phyloP scores from a whole-genome alignment of 352 stramenopile genomes.

The Phytophthora multivora region DNA sequence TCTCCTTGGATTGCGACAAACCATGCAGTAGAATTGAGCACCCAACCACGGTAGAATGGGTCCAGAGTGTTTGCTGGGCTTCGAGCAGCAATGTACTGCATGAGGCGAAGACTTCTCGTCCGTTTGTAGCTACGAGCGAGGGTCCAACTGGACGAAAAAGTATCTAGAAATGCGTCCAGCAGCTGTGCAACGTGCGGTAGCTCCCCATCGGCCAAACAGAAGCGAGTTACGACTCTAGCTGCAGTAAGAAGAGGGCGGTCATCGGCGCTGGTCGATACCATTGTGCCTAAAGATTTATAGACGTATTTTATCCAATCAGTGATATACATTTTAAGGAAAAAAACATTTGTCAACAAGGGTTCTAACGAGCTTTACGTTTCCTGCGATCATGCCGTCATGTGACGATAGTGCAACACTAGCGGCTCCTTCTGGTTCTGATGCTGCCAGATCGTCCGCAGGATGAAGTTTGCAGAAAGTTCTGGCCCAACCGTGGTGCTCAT shows the following conservation, averaged over 20 bases:
- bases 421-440: conserved; percentile 47
- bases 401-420: conserved; percentile 62
- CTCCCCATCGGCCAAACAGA: conserved; percentile 10
- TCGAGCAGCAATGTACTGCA: conserved; percentile 27
- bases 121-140: conserved; percentile 23
- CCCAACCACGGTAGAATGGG: conserved; percentile 32
- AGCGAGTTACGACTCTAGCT: conserved; percentile 20
- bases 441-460: conserved; percentile 71
- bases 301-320: conserved; percentile 16
- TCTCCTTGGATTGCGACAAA: conserved; percentile 24
- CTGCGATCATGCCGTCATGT: conserved; percentile 19
- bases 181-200: conserved; percentile 15
- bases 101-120: conserved; percentile 16
- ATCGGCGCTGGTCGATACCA: neutral
- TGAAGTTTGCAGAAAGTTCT: conserved; percentile 70
- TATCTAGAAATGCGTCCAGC: conserved; percentile 32
- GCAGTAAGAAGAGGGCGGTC: conserved; percentile 18
- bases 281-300: conserved; percentile 5
- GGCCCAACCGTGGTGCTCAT: conserved; percentile 62
- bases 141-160: conserved; percentile 22
- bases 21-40: conserved; percentile 26
- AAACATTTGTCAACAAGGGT: neutral
- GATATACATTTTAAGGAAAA: too few species aligned
- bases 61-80: conserved; percentile 4
- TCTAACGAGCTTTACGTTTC: neutral